Conservation (phyloP, 2,329 filamentous ascomycete species). For the Verruconis gallopava region DNA sequence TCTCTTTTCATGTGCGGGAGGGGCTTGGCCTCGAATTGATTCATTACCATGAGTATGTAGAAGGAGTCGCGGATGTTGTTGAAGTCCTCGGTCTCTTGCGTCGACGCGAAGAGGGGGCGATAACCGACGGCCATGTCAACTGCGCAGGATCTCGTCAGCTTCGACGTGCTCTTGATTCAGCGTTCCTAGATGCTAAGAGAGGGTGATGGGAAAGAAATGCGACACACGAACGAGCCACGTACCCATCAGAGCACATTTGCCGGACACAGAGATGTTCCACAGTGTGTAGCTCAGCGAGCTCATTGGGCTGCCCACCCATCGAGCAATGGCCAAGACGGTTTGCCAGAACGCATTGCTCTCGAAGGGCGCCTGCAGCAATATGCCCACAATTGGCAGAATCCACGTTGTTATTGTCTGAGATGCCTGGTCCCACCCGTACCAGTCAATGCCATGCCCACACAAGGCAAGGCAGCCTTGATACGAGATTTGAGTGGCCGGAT, state of each 20-base stretch:
- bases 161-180: too few species aligned
- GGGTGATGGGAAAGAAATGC: neutral
- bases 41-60: conserved; percentile 10
- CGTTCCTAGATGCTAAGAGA: too few species aligned
- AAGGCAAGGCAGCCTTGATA: conserved; percentile 8
- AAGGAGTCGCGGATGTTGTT: conserved; percentile 10
- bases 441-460: conserved; percentile 13
- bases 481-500: conserved; percentile 8
- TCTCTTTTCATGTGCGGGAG: conserved; percentile 4
- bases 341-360: conserved; percentile 15
- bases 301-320: conserved; percentile 21
- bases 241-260: conserved; percentile 17
- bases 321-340: conserved; percentile 13
- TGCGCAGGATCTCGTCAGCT: neutral
- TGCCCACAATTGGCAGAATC: conserved; percentile 16
- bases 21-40: conserved; percentile 10
- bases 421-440: conserved; percentile 14
- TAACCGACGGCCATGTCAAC: conserved; percentile 10
- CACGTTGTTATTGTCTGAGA: conserved; percentile 17
- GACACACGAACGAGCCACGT: neutral
- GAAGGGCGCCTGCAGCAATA: conserved; percentile 16
- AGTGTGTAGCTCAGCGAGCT: conserved; percentile 19
- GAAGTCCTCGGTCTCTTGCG: conserved; percentile 6
- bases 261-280: conserved; percentile 22
- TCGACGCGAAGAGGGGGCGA: neutral